Base-by-base conservation (phyloP, 2,329 filamentous ascomycete genomes). In the Microascus cirrosus region DNA sequence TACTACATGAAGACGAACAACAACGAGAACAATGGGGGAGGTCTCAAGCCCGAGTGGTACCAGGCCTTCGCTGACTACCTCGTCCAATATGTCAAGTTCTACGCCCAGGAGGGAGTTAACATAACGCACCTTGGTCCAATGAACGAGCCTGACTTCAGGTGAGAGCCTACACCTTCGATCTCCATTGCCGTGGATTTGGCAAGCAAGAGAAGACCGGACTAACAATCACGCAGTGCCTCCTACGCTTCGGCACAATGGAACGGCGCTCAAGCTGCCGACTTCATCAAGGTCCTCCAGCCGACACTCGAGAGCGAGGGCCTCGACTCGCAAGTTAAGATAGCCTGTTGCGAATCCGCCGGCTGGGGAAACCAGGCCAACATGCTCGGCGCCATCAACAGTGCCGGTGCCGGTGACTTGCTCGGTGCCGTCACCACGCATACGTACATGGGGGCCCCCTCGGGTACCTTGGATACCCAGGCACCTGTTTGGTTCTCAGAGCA, bases 401-500 rank as follows among this genome's bases (percentile, higher is more conserved):
- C 65, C 0, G 67, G 66, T 1, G 67, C 66, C 2, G 69, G 70
- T 59, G 35, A 60, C 18, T 60, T 69, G 58, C 65, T 74, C 20
- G 67, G 69, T 28, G 64, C 66, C 35, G 64, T 75, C n/a, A 74
- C 70, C 4, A 68, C 65, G 28, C 72, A 74, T 65, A 72, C 70
- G 20, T 74, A 74, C 62, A 70, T 73, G 7, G 70, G 72, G 13
- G 70, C 70, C 32, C 70, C 74, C 2, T 68, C 62, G 57, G 69
- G 68, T 3, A 63, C 72, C 0, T 70, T 79, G 60, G 68, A 68
- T 61, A 77, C 75, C 0, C 68, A 63, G 15, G 65, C 70, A 55
- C 69, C 71, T 20, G 73, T 76, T 53, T 82, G 79, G 80, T 70
- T 80, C 60, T 79, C 78, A 2, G 79, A 82, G 64, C 73, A 72